Conservation (phyloP, 2,329 filamentous ascomycete species). For the Neopestalotiopsis clavispora region DNA sequence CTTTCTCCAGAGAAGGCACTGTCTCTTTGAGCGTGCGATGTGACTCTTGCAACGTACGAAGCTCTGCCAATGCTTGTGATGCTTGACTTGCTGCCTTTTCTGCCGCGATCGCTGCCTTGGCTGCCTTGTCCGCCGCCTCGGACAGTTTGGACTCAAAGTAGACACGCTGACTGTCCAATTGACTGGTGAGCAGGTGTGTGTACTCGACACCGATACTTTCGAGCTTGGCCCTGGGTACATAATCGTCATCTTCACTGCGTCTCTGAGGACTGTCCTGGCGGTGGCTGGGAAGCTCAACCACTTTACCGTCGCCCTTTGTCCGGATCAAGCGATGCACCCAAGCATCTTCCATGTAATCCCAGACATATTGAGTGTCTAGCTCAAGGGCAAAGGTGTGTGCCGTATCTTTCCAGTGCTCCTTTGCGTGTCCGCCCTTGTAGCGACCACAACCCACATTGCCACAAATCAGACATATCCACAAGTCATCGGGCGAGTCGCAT, state of each 20-base stretch:
- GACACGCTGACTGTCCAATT: constrained; percentile 88
- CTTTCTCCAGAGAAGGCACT: constrained; percentile 73
- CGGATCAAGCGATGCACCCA: constrained; percentile 97
- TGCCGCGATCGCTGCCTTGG: constrained; percentile 71
- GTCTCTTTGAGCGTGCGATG: constrained; percentile 60
- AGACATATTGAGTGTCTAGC: constrained; percentile 90
- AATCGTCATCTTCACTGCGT: constrained; percentile 59
- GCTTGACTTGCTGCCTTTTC: constrained; percentile 62
- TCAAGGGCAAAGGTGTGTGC: constrained; percentile 93
- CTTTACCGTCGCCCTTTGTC: constrained; percentile 89
- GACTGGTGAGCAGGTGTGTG: constrained; percentile 88
- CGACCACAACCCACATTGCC: constrained; percentile 91
- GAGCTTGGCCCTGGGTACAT: constrained; percentile 71
- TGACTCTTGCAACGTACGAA: constrained; percentile 58
- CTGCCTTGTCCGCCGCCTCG: constrained; percentile 88
- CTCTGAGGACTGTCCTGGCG: constrained; percentile 37
- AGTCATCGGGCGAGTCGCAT: constrained; percentile 79
- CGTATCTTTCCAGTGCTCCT: constrained; percentile 89
- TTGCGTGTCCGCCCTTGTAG: constrained; percentile 92
- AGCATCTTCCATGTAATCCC: constrained; percentile 95
- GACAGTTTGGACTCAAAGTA: constrained; percentile 95
- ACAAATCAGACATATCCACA: constrained; percentile 96
- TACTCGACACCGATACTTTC: constrained; percentile 91
- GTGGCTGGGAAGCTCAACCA: constrained; percentile 81
- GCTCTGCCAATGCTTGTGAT: constrained; percentile 51